These are phyloP conservation scores for Whalleya microplaca DNA, from an alignment of 2,329 filamentous ascomycete species.

Conservation along the genomic window DNA sequence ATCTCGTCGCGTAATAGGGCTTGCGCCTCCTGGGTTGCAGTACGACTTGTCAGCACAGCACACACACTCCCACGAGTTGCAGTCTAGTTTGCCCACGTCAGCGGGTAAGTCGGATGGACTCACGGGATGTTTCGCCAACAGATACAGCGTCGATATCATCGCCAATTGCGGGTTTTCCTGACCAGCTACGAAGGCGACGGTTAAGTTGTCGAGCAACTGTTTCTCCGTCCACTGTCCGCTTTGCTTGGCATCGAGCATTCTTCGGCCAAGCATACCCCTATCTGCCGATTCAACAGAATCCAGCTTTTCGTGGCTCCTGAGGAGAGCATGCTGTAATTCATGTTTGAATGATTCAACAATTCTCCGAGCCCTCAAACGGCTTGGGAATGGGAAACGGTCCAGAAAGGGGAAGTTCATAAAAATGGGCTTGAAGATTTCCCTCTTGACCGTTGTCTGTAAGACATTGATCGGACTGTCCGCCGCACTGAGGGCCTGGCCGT, in stretches of 20 bases:
- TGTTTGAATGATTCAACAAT: conserved; percentile 33
- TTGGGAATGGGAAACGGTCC: conserved; percentile 40
- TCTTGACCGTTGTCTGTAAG: conserved; percentile 35
- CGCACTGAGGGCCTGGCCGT: conserved; percentile 29
- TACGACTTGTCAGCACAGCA: conserved; percentile 36
- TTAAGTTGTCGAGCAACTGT: conserved; percentile 45
- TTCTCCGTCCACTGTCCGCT: conserved; percentile 37
- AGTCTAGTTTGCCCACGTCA: neutral
- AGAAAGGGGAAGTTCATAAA: conserved; percentile 41
- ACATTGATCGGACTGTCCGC: conserved; percentile 25
- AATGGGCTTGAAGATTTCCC: conserved; percentile 40
- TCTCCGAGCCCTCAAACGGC: conserved; percentile 30
- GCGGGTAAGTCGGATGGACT: neutral
- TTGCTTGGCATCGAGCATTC: conserved; percentile 28
- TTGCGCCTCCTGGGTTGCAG: conserved; percentile 5
- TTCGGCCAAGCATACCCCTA: conserved; percentile 19
- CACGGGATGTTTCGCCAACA: conserved; percentile 39
- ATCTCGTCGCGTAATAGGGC: neutral
- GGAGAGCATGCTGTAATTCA: conserved; percentile 21
- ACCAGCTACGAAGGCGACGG: conserved; percentile 44
- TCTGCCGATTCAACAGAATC: neutral
- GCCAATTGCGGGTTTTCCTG: conserved; percentile 47
- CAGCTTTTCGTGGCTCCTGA: conserved; percentile 4
- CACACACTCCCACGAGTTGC: neutral
- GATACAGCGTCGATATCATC: conserved; percentile 33